Conservation (phyloP, 2,329 filamentous ascomycete species). For the Penicillium sp. region DNA sequence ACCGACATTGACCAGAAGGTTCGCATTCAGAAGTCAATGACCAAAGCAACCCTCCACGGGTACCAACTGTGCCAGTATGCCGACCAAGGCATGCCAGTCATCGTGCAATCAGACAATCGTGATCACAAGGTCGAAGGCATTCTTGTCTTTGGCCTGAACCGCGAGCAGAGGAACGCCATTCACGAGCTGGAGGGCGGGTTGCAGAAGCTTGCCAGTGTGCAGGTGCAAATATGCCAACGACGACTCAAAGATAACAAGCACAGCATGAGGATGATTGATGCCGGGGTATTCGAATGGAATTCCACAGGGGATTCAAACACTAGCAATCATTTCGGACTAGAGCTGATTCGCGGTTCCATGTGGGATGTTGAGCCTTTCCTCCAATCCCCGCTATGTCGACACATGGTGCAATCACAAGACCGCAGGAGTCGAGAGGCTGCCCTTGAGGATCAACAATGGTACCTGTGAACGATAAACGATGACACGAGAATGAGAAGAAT, state of each 20-base stretch:
- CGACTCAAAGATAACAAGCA: conserved; percentile 12
- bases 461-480: neutral
- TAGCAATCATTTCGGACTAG: neutral
- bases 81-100: conserved; percentile 22
- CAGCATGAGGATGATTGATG: conserved; percentile 22
- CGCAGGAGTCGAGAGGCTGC: neutral
- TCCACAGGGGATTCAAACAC: neutral
- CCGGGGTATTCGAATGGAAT: conserved; percentile 21
- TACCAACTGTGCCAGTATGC: conserved; percentile 27
- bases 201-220: conserved; percentile 18
- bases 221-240: conserved; percentile 22
- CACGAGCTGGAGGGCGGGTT: conserved; percentile 26
- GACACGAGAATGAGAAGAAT: neutral
- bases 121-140: conserved; percentile 27
- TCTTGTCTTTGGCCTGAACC: conserved; percentile 28
- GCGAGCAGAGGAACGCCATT: conserved; percentile 25
- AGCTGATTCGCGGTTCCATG: neutral
- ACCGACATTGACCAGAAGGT: conserved; percentile 18
- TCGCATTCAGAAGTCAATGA: conserved; percentile 28
- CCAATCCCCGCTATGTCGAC: neutral
- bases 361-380: neutral
- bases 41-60: conserved; percentile 23
- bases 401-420: neutral
- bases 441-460: neutral
- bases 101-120: conserved; percentile 21